Evolutionary conservation across 331 rosid genomes (phyloP), one percentile per base, ranked within the genome.

Genomic region (Acacia concinna): DNA sequence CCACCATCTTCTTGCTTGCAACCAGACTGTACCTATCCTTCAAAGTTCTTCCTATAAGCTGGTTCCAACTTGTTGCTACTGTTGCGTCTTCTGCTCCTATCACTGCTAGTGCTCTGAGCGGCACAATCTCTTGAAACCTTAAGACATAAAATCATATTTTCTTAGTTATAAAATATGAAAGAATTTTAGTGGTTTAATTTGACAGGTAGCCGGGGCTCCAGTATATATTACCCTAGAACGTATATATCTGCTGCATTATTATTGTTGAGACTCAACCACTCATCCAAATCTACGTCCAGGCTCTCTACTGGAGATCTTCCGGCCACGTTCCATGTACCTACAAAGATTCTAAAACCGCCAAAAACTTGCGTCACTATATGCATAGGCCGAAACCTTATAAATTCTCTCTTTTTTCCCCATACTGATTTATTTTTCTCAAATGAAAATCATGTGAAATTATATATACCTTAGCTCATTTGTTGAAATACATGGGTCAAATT

Each of bases 271-370:
- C 90, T 93, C 74, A 93, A 78, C 97, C 97, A 93, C 68, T 95
- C 98, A 25, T 89, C 97, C 87, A 95, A 90, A 84, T 95, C 99
- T 74, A 90, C 96, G 28, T 87, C 94, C 78, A 95, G 86, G 87
- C 98, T 95, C 73, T 96, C 98, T 9, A 81, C 68, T 4, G 99
- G 99, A 23, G 91, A 90, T 68, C 87, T 91, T 12, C 98, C 99
- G 15, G 91, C 99, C 32, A 95, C 99, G 87, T 95, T 95, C 99
- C 98, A 95, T 69, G 96, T 89, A 28, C 99, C 99, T 80, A 93
- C 94, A 71, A 95, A 95, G 60, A 95, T 85, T 82, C 99, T 91
- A 84, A 81, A 83, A 70, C 23, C 56, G 14, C 9, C 27, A 27
- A 44, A 44, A 46, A 91, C 17, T 60, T 25, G 59, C 49, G 59